Conservation (phyloP, 164 flowering plant genomes). For the Akebia trifoliata region DNA sequence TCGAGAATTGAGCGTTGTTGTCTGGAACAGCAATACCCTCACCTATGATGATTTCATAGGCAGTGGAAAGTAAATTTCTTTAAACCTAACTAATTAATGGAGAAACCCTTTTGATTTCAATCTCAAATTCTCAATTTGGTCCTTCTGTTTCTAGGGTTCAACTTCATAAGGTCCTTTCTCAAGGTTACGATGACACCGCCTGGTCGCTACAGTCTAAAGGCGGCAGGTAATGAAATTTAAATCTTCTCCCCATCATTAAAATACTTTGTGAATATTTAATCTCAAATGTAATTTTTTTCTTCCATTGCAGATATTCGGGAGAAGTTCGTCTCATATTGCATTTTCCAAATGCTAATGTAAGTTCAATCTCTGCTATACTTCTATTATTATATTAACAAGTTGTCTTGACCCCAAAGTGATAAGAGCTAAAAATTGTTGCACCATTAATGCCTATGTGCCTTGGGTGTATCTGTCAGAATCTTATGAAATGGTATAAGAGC, state of each 20-base stretch:
- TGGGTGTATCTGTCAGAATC: too few species aligned
- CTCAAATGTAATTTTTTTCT: too few species aligned
- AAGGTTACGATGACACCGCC: conserved; percentile 70
- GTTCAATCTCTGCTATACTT: too few species aligned
- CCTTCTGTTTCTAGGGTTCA: conserved; percentile 62
- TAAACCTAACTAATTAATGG: too few species aligned
- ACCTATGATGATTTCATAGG: conserved; percentile 77
- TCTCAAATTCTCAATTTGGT: too few species aligned
- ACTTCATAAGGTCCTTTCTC: conserved; percentile 63
- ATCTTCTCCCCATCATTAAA: conserved; percentile 6
- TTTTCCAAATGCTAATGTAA: conserved; percentile 51
- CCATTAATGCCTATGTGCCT: too few species aligned
- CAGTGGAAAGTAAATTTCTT: conserved; percentile 68
- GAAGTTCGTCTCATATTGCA: conserved; percentile 78
- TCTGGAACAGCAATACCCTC: conserved; percentile 90
- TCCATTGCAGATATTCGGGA: conserved; percentile 59
- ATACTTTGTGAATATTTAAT: too few species aligned
- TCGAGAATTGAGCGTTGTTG: conserved; percentile 51
- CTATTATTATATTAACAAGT: too few species aligned
- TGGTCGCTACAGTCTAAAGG: conserved; percentile 69
- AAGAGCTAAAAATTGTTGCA: too few species aligned
- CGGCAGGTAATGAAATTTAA: conserved; percentile 45
- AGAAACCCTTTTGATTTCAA: too few species aligned
- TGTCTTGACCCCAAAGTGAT: too few species aligned
- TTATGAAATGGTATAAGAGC: too few species aligned